A percentile compares a stretch with the other conserved stretches of the same genome.
These are phyloP conservation scores for Aspergillus bridgeri DNA, from an alignment of 495 filamentous ascomycete genomes.

Conservation along the genomic window DNA sequence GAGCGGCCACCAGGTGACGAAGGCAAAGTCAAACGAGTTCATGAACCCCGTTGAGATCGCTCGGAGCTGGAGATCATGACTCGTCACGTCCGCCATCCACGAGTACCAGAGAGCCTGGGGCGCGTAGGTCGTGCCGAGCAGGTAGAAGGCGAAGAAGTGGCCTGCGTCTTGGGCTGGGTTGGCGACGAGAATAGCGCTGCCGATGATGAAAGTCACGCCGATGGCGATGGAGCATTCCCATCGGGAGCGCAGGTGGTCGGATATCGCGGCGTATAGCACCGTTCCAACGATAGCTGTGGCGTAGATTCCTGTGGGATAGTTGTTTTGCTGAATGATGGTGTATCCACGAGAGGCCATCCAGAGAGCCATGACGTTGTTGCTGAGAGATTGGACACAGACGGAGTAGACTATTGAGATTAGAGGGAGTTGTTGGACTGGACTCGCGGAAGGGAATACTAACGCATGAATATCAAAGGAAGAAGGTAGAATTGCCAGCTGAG, in stretches of 20 bases:
- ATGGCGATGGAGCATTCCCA: conserved; percentile 35
- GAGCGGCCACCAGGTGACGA: conserved; percentile 38
- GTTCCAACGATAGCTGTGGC: conserved; percentile 33
- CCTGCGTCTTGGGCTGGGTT: conserved; percentile 21
- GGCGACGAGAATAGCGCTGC: conserved; percentile 30
- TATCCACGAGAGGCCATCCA: conserved; percentile 36
- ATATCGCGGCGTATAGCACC: conserved; percentile 32
- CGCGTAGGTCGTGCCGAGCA: conserved; percentile 33
- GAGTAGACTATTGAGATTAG: conserved; percentile 25
- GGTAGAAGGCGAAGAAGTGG: conserved; percentile 34
- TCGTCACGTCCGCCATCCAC: conserved; percentile 35
- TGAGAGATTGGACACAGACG: conserved; percentile 29
- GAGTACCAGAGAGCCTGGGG: conserved; percentile 38
- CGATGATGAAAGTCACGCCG: conserved; percentile 31
- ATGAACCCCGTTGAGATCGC: conserved; percentile 37
- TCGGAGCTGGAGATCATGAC: conserved; percentile 31
- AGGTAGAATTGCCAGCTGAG: conserved; percentile 37
- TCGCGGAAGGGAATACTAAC: conserved; percentile 13
- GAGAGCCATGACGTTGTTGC: conserved; percentile 36
- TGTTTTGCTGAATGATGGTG: conserved; percentile 33
- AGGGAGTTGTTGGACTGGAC: background rate
- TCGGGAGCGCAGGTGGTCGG: conserved; percentile 31
- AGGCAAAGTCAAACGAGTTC: conserved; percentile 38
- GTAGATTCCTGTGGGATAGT: conserved; percentile 32
- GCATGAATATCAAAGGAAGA: conserved; percentile 34